phyloP scores from a whole-genome alignment of 306 rosid species.

The Pyrus betulifolia region DNA sequence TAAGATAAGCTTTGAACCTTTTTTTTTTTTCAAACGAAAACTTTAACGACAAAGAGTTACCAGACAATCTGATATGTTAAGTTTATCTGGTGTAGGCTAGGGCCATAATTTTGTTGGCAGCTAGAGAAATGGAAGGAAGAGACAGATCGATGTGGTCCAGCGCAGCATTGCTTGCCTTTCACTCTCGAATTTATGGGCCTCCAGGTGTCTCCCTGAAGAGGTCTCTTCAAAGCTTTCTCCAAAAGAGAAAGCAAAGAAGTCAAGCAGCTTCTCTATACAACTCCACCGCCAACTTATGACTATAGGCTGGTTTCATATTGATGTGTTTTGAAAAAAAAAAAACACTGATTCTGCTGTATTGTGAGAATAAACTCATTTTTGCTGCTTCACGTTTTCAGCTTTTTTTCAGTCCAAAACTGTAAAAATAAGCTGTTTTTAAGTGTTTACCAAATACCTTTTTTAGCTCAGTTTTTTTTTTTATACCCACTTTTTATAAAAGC shows the following conservation, averaged over 20 bases:
- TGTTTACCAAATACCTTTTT: too few species aligned
- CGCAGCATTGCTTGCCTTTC: not conserved
- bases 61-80: not conserved
- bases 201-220: constrained; percentile 12
- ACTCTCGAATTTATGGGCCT: constrained; percentile 3
- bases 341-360: too few species aligned
- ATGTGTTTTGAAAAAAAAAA: too few species aligned
- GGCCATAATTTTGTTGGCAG: constrained; percentile 6
- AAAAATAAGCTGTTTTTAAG: too few species aligned
- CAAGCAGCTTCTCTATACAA: constrained; percentile 3
- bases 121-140: not conserved
- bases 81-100: constrained; percentile 9
- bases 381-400: too few species aligned
- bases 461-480: too few species aligned
- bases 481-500: too few species aligned
- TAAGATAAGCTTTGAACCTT: too few species aligned
- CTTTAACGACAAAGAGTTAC: too few species aligned
- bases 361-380: too few species aligned
- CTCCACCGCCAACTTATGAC: not conserved
- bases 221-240: constrained; percentile 20
- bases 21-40: not conserved
- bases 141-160: not conserved
- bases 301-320: too few species aligned
- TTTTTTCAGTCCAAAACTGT: too few species aligned
- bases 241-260: constrained; percentile 16